A percentile compares a stretch with the other conserved stretches of the same genome.
phyloP scores from a whole-genome alignment of 2,329 filamentous ascomycete genomes.

The Stemphylium lycopersici region DNA sequence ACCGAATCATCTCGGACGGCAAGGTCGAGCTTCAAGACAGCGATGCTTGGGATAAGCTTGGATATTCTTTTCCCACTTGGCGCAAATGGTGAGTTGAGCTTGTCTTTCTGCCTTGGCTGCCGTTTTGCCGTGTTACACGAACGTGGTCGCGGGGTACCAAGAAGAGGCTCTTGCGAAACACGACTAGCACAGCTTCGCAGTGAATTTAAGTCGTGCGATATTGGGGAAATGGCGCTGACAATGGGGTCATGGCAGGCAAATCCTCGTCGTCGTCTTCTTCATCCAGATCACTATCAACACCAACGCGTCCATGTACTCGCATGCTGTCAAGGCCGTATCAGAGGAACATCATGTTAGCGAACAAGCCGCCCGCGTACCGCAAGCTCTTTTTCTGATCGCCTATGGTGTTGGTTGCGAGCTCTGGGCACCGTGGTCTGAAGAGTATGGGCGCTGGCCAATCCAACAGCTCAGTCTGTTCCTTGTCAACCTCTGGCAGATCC shows the following conservation, averaged over 20 bases:
- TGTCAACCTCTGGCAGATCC: constrained; percentile 62
- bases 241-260: constrained; percentile 40
- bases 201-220: no score
- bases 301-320: constrained; percentile 60
- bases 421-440: constrained; percentile 63
- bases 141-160: background rate
- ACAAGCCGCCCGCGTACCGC: constrained; percentile 56
- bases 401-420: constrained; percentile 58
- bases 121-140: constrained; percentile 32
- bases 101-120: background rate
- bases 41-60: constrained; percentile 52
- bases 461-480: constrained; percentile 59
- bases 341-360: constrained; percentile 55
- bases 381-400: constrained; percentile 58
- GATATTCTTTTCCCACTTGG: constrained; percentile 52
- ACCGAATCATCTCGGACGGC: constrained; percentile 33
- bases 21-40: constrained; percentile 47
- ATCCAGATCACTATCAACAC: constrained; percentile 62
- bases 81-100: constrained; percentile 50
- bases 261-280: constrained; percentile 58
- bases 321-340: constrained; percentile 52
- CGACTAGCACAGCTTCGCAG: no score
- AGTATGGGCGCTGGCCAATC: constrained; percentile 60
- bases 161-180: no score
- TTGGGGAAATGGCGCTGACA: background rate